Evolutionary conservation across 2,329 filamentous ascomycete species (phyloP), one percentile per base, ranked within the genome.

Genomic region (Epichloe sp.): DNA sequence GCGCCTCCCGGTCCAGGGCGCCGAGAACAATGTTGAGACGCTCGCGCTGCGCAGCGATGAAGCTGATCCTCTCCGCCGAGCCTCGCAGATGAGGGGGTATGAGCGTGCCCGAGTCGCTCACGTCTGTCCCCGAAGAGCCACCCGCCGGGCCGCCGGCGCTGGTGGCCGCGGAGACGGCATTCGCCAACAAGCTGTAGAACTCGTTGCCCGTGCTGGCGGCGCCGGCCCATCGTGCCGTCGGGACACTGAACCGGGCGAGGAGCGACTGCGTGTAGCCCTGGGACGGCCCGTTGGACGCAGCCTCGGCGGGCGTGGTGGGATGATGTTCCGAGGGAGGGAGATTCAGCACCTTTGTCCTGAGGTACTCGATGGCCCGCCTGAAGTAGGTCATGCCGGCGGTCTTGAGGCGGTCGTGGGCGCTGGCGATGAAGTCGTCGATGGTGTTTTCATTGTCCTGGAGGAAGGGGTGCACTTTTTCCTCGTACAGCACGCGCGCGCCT

Each of bases 391-490:
- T 73, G 41, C 91, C 90, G 40, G 87, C 82, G 15, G 81, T 74
- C 68, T 83, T 86, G 55, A 88, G 80, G 52, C 83, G 82, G 58
- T 88, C 86, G 67, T 97, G 90, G 41, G 83, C 76, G 54, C 82
- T 79, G 57, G 83, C 83, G 66, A 97, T 96, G 63, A 95, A 84
- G 55, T 88, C 81, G 63, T 98, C 93, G 67, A 98, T 97, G 57
- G 87, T 81, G 43, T 76, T 68, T 69, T 97, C 93, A 67, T 98
- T 91, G 54, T 89, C 78, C 61, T 82, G 76, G 47, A 98, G 82
- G 72, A 91, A 95, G 0, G 91, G 91, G 67, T 95, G 85, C 54
- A 97, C 75, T 66, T 93, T 82, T 55, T 82, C 77, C 62, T 89
- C 81, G 73, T 97, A 98, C 56, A 97, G 74, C 60, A 85, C 71